Percentiles rank a stretch among this genome's conserved stretches.
phyloP scores from a whole-genome alignment of 1,284 basidiomycete species.

The Puccinia horiana region DNA sequence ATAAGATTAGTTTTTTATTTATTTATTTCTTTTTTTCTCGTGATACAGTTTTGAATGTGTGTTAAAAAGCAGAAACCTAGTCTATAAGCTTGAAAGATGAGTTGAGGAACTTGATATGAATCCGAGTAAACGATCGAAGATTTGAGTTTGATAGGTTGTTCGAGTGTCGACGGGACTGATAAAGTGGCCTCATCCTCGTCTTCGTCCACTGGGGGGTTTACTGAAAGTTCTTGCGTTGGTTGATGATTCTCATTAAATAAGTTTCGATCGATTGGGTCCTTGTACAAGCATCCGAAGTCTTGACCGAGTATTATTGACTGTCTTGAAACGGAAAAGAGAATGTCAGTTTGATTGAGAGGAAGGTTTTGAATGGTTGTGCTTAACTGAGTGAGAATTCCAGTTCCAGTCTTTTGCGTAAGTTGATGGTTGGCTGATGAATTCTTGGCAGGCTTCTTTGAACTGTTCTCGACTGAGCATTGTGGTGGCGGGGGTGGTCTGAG shows the following conservation, averaged over 20 bases:
- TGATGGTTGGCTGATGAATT: neutral
- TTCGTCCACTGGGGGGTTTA: neutral
- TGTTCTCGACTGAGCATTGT: neutral
- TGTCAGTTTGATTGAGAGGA: neutral
- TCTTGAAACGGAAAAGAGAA: neutral
- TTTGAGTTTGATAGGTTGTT: conserved; percentile 3
- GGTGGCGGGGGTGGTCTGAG: too few relatives aligned
- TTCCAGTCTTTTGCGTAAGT: neutral
- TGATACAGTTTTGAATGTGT: neutral
- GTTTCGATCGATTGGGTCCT: neutral
- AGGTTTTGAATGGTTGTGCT: neutral
- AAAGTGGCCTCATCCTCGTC: neutral
- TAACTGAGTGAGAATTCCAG: neutral
- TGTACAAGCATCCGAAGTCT: neutral
- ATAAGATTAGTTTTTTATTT: neutral
- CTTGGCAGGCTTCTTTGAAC: conserved; percentile 2
- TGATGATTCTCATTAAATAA: neutral
- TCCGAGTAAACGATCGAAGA: conserved; percentile 26
- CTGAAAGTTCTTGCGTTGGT: too few relatives aligned
- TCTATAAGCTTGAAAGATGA: conserved; percentile 36
- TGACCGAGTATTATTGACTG: neutral
- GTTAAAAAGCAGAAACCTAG: neutral
- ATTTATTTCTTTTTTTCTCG: too few relatives aligned
- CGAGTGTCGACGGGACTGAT: neutral
- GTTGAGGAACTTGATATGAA: conserved; percentile 27